Base-by-base conservation (phyloP, 768 basidiomycete genomes). In the Rhizopogon vinicolor region DNA sequence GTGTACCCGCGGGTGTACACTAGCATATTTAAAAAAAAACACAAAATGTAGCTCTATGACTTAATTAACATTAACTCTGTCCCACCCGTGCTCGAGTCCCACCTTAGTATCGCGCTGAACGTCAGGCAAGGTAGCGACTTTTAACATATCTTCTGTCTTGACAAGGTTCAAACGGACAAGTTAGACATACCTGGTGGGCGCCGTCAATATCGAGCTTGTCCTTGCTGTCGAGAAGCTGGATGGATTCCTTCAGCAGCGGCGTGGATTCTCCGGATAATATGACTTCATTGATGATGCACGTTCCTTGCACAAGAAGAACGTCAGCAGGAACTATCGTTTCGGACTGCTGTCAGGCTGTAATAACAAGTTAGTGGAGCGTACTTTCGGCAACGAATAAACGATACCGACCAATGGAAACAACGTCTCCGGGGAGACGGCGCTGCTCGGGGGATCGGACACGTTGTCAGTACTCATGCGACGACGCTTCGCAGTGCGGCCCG, bases 261-360 rank as follows among this genome's bases (percentile, higher is more conserved):
- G 97, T 99, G 0, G 94, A 97, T 75, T 99, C 97, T 50, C 97
- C 97, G 1, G 94, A 97, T 2, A 99, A 76, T 96, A 99, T 98
- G 28, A 97, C 97, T 70, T 99, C 97, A 68, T 99, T 99, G 60
- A 98, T 95, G 63, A 99, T 98, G 59, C 88, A 89, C 1, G 93
- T 91, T 9, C 97, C 97, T 54, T 87, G n/a, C n/a, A n/a, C n/a
- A n/a, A n/a, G n/a, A n/a, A n/a, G n/a, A n/a, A n/a, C n/a, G n/a
- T n/a, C n/a, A n/a, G n/a, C n/a, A n/a, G n/a, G n/a, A n/a, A n/a
- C n/a, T n/a, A n/a, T n/a, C n/a, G n/a, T n/a, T n/a, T n/a, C n/a
- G n/a, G n/a, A n/a, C n/a, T n/a, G n/a, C n/a, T n/a, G n/a, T n/a
- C n/a, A n/a, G 84, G 81, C 88, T 89, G 54, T 3, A 19, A 50